Evolutionary conservation across 2,329 filamentous ascomycete species (phyloP).

Genomic region (Verticillium isaacii): DNA sequence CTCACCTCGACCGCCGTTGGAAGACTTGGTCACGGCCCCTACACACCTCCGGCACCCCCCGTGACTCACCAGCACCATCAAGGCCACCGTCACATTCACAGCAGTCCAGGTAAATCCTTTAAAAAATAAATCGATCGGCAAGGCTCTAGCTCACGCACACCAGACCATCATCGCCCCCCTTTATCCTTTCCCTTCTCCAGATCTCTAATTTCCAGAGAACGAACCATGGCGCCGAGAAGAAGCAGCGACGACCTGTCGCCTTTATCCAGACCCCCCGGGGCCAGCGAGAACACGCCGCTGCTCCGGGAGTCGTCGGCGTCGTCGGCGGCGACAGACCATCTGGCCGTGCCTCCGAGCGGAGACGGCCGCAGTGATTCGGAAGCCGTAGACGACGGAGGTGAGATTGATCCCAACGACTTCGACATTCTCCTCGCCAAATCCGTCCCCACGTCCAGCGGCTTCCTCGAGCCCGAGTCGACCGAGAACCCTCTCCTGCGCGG

Average conservation of each 20-base stretch:
- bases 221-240: neutral
- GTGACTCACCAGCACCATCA: neutral
- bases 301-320: neutral
- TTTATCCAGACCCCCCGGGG: neutral
- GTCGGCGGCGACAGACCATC: neutral
- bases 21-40: neutral
- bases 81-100: neutral
- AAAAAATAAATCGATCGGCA: no score
- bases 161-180: neutral
- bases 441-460: constrained; percentile 26
- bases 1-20: neutral
- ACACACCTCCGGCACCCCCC: neutral
- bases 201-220: neutral
- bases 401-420: constrained; percentile 28
- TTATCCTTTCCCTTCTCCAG: neutral
- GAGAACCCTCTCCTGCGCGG: constrained; percentile 34
- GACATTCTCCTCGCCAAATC: constrained; percentile 33
- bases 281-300: neutral
- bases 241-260: neutral
- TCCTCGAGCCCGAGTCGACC: constrained; percentile 35
- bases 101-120: neutral
- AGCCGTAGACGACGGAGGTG: constrained; percentile 7
- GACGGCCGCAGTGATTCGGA: neutral
- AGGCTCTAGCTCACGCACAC: neutral
- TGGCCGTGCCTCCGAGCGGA: neutral